These are phyloP conservation scores for Stagonosporopsis rhizophila DNA, from an alignment of 2,329 filamentous ascomycete species.

Conservation along the genomic window DNA sequence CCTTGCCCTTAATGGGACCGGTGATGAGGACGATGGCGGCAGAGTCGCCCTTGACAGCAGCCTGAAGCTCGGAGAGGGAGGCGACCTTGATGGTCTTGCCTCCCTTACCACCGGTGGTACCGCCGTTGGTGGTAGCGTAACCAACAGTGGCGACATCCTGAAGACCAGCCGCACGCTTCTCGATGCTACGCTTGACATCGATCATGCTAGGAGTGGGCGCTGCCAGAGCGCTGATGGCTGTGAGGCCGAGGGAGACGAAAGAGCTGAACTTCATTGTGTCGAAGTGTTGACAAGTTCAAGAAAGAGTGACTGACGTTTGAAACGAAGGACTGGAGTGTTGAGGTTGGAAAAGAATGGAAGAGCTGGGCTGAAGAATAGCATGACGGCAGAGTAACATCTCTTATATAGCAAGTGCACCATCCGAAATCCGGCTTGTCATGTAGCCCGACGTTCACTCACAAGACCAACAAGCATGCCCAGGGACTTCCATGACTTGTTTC, in stretches of 20 bases:
- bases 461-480: conserved; percentile 18
- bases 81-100: conserved; percentile 47
- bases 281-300: conserved; percentile 17
- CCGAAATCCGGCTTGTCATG: conserved; percentile 3
- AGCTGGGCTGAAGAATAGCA: conserved; percentile 22
- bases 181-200: conserved; percentile 28
- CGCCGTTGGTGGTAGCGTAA: conserved; percentile 45
- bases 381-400: conserved; percentile 3
- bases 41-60: conserved; percentile 54
- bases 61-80: conserved; percentile 50
- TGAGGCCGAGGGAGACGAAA: conserved; percentile 38
- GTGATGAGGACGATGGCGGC: conserved; percentile 57
- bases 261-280: conserved; percentile 43
- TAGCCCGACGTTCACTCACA: conserved; percentile 8
- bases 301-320: conserved; percentile 25
- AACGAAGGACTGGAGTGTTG: conserved; percentile 24
- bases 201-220: conserved; percentile 38
- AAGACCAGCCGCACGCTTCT: conserved; percentile 38
- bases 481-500: conserved; percentile 17
- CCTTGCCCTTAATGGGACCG: conserved; percentile 53
- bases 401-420: conserved; percentile 22
- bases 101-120: conserved; percentile 51
- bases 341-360: conserved; percentile 27
- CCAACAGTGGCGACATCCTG: conserved; percentile 40
- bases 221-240: conserved; percentile 43